Base-by-base conservation (phyloP, 2,329 filamentous ascomycete genomes). In the Xylariaceae sp. region DNA sequence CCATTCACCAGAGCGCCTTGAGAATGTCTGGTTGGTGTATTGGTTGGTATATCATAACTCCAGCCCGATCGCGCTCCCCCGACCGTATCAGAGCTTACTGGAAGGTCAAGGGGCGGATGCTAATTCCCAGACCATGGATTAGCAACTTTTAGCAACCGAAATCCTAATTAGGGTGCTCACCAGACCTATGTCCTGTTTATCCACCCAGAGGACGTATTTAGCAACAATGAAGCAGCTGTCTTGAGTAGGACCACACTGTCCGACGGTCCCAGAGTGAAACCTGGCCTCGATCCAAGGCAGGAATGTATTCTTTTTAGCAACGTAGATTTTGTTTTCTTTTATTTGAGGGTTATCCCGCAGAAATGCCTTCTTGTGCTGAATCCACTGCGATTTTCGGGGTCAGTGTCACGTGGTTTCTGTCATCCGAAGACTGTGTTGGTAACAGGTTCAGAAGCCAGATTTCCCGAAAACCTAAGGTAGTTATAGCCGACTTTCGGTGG, bases 181-280 rank as follows among this genome's bases (percentile, higher is more conserved):
- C 9, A 7, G 22, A 2, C 18, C 40, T 13, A 29, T 18, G 18
- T 22, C 15, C 5, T 15, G 41, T 29, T 16, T 29, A 42, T 54
- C 51, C 8, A 54, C 41, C 51, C 51, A 54, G 19, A 54, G 30
- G 15, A 54, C 47, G 36, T 49, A 46, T 8, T 5, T 10, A 7
- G 6, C 19, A 22, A 54, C 7, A 12, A 46, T 54, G 26, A 46
- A 26, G 29, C 51, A 54, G 3, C 39, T 46, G 15, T 49, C 42
- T 12, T 46, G 41, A 16, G 34, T 37, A 2, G 47, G 32, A 6
- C 51, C 51, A n/a, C 6, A 21, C 1, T n/a, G 2, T n/a, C 47
- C 43, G 3, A 43, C 13, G 5, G 48, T 47, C 5, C 6, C 3
- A 3, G 48, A 13, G 15, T 42, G 40, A 39, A 55, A 55, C 19